Conservation (phyloP, 129 eudicot genomes). For the Glebionis coronaria region DNA sequence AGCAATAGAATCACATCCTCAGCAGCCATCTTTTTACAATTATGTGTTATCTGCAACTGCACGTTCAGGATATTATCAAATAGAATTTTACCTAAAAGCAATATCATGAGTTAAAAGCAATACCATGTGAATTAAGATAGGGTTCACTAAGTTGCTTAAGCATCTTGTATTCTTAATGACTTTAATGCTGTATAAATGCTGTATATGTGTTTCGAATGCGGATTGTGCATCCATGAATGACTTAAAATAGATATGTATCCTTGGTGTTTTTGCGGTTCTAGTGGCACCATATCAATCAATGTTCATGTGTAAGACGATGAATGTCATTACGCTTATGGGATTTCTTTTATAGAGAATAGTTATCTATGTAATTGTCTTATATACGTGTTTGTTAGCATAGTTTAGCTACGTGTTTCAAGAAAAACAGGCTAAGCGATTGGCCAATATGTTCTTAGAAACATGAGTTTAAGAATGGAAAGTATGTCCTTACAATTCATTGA, state of each 20-base stretch:
- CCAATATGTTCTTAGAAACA: slow-evolving; percentile 1
- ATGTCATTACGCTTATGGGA: slow-evolving; percentile 4
- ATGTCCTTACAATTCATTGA: neutral
- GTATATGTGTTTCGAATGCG: slow-evolving; percentile 11
- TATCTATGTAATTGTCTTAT: neutral
- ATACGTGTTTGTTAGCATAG: neutral
- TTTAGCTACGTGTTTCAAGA: neutral
- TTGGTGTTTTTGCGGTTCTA: slow-evolving; percentile 4
- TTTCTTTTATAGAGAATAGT: neutral
- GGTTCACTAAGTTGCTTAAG: neutral
- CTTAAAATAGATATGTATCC: neutral
- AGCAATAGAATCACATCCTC: slow-evolving; percentile 24
- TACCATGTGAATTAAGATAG: neutral
- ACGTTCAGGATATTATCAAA: slow-evolving; percentile 10
- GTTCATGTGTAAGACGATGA: slow-evolving; percentile 15
- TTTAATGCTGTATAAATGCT: slow-evolving; percentile 5
- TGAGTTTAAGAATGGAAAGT: neutral
- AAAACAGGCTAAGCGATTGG: slow-evolving; percentile 5
- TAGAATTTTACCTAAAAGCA: neutral
- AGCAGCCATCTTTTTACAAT: slow-evolving; percentile 23
- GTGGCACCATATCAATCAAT: neutral
- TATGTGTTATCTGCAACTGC: slow-evolving; percentile 19
- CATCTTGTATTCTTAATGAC: neutral
- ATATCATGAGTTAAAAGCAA: neutral
- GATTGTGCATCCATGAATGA: slow-evolving; percentile 11